Evolutionary conservation across 1,284 basidiomycete genomes (phyloP).

Genomic region (Ganoderma meredithae): DNA sequence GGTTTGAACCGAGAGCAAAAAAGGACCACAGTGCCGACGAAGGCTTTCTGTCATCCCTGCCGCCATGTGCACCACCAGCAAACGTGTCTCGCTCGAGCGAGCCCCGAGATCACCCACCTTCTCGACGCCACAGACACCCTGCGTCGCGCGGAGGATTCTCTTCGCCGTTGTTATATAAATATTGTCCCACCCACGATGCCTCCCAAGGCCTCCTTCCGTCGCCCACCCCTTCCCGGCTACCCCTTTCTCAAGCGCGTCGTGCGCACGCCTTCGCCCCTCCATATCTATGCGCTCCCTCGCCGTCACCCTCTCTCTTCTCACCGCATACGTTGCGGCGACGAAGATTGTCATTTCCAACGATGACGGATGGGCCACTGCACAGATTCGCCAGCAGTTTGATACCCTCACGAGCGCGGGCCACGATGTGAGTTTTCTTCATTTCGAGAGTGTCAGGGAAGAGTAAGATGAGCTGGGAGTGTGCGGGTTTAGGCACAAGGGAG

Average conservation of each 20-base stretch:
- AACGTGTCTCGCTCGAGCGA: background rate
- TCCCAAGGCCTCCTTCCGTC: background rate
- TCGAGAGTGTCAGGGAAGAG: no score
- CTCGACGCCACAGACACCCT: background rate
- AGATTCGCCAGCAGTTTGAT: conserved; percentile 49
- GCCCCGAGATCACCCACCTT: background rate
- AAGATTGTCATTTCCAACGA: conserved; percentile 43
- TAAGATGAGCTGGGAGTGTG: no score
- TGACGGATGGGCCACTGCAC: conserved; percentile 52
- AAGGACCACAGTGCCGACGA: background rate
- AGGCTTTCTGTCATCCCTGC: background rate
- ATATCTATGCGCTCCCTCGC: conserved; percentile 18
- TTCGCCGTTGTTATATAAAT: background rate
- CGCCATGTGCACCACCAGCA: background rate
- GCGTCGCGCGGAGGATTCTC: background rate
- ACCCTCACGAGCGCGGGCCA: conserved; percentile 45
- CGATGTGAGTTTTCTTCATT: conserved; percentile 35
- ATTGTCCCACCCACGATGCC: background rate
- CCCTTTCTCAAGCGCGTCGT: background rate
- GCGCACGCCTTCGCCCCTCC: background rate
- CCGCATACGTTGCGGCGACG: conserved; percentile 18
- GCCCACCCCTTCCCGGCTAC: background rate
- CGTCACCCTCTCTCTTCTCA: conserved; percentile 16
- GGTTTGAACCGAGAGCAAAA: background rate
- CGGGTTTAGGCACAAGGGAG: no score